Evolutionary conservation across 306 rosid species (phyloP).

Genomic region (Cucurbita pepo): DNA sequence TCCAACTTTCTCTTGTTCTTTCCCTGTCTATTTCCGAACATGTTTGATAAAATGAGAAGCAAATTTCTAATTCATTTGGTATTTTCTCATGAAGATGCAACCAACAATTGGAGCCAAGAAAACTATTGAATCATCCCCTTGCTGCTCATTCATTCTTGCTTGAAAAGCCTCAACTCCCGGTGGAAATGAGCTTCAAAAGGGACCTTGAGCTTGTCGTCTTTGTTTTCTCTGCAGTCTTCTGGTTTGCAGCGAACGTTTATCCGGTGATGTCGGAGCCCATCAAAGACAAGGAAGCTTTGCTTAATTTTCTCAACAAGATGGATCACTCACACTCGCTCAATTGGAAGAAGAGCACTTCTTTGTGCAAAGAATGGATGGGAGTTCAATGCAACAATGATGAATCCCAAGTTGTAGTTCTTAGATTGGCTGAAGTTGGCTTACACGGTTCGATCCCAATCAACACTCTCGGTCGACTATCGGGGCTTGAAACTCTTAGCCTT

Average conservation of each 20-base stretch:
- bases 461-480: conserved; percentile 56
- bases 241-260: conserved; percentile 17
- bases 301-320: conserved; percentile 46
- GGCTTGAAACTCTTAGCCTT: conserved; percentile 47
- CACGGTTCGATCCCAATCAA: conserved; percentile 51
- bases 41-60: neutral
- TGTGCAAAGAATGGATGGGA: conserved; percentile 73
- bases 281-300: conserved; percentile 66
- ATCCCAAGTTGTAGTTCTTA: conserved; percentile 38
- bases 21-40: neutral
- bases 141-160: neutral
- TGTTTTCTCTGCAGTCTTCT: conserved; percentile 9
- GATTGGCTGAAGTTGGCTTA: conserved; percentile 57
- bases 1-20: neutral
- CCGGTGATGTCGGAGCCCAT: conserved; percentile 32
- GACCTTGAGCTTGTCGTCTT: conserved; percentile 8
- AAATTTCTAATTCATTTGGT: no score
- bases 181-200: conserved; percentile 31
- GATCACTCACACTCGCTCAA: conserved; percentile 39
- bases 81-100: neutral
- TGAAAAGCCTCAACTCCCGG: neutral
- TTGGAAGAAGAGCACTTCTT: conserved; percentile 44
- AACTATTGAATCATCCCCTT: neutral
- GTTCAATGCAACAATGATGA: conserved; percentile 39
- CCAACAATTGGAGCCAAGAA: neutral